phyloP scores from a whole-genome alignment of 441 rosid genomes.

The Pelargonium fulgidum region DNA sequence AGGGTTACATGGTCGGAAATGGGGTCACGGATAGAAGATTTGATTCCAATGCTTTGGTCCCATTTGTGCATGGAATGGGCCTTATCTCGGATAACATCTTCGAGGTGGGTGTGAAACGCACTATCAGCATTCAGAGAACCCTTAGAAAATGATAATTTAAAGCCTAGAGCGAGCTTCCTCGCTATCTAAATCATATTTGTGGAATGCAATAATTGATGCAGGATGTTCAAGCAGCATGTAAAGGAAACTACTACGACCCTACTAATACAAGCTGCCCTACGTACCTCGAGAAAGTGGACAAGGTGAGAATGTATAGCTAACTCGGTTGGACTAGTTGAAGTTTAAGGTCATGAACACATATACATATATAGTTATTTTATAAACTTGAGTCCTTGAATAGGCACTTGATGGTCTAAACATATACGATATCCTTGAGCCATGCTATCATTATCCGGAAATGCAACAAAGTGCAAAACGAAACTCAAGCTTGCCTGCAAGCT shows the following conservation, averaged over 20 bases:
- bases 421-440: constrained; percentile 44
- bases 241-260: constrained; percentile 22
- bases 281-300: constrained; percentile 22
- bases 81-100: constrained; percentile 43
- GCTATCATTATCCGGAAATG: constrained; percentile 35
- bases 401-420: constrained; percentile 30
- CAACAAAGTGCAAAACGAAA: constrained; percentile 12
- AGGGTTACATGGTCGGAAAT: constrained; percentile 56
- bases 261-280: constrained; percentile 14
- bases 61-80: constrained; percentile 50
- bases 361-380: too few species aligned
- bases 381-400: constrained; percentile 14
- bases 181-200: background rate
- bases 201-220: constrained; percentile 19
- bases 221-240: constrained; percentile 34
- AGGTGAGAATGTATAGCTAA: constrained; percentile 20
- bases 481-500: constrained; percentile 38
- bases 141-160: too few species aligned
- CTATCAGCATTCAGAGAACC: background rate
- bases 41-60: constrained; percentile 36
- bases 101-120: constrained; percentile 20
- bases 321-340: too few species aligned
- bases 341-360: too few species aligned
- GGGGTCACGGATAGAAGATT: constrained; percentile 27
- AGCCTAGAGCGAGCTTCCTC: too few species aligned